These are phyloP conservation scores for Metroxylon sagu DNA, from an alignment of 176 grass and related monocot species.

Conservation along the genomic window DNA sequence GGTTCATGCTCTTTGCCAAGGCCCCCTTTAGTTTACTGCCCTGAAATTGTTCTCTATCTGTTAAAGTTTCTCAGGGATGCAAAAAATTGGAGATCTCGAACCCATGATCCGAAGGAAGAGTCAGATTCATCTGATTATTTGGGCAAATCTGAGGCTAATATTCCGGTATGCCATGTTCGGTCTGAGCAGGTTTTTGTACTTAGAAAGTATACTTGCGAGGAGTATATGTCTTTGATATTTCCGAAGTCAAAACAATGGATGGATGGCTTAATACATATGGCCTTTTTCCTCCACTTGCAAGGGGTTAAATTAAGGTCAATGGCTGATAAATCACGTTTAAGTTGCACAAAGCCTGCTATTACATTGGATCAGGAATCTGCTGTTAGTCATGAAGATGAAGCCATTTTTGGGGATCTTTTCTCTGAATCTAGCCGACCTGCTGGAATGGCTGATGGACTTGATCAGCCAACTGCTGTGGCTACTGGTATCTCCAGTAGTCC, in stretches of 20 bases:
- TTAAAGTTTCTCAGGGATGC: slow-evolving; percentile 51
- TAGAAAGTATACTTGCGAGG: slow-evolving; percentile 53
- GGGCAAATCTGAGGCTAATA: slow-evolving; percentile 27
- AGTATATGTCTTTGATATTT: slow-evolving; percentile 60
- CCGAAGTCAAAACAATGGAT: slow-evolving; percentile 71
- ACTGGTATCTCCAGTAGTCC: slow-evolving; percentile 31
- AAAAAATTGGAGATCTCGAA: slow-evolving; percentile 41
- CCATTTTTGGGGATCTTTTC: slow-evolving; percentile 91
- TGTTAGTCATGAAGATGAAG: slow-evolving; percentile 83
- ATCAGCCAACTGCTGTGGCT: slow-evolving; percentile 43
- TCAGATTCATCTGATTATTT: slow-evolving; percentile 27
- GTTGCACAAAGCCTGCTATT: slow-evolving; percentile 46
- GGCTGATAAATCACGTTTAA: slow-evolving; percentile 48
- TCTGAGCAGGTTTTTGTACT: slow-evolving; percentile 44
- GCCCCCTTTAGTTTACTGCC: slow-evolving; percentile 76
- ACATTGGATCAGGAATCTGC: slow-evolving; percentile 65
- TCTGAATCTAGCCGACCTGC: slow-evolving; percentile 52
- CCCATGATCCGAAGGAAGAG: slow-evolving; percentile 31
- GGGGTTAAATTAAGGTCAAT: slow-evolving; percentile 49
- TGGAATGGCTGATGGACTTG: slow-evolving; percentile 47
- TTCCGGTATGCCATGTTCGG: slow-evolving; percentile 52
- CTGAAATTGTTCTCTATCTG: slow-evolving; percentile 60
- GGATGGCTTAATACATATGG: slow-evolving; percentile 72
- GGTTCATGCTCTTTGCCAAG: slow-evolving; percentile 45
- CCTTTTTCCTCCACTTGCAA: slow-evolving; percentile 66